Base-by-base conservation (phyloP, 495 filamentous ascomycete species). In the Beverwykella pulmonaria region DNA sequence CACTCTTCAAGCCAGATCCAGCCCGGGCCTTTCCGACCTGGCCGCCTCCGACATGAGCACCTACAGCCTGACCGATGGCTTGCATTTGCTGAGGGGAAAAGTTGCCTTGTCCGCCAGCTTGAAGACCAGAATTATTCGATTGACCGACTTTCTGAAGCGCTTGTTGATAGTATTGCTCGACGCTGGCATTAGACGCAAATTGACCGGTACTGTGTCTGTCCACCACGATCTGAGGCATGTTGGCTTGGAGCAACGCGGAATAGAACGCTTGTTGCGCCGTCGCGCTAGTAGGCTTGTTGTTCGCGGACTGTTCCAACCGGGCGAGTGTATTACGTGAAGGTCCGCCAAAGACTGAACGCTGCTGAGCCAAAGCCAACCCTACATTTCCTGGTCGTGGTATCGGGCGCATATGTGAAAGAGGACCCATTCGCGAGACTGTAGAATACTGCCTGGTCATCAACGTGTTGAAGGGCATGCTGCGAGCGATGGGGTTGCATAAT, bases 241-340 rank as follows among this genome's bases (percentile, higher is more conserved):
- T 91, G 12, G 92, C 92, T 68, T 86, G 88, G 23, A 97, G 80
- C n/a, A 98, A 85, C 34, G 91, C 88, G 71, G 92, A 87, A 76
- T 98, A 98, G 75, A 98, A 97, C 22, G 90, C 87, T 77, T 92
- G 92, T 77, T 98, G 94, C 17, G 91, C 88, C 26, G 86, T 88
- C 15, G 92, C 85, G 76, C 89, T 97, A 67, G 82, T 86, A 2
- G 94, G 90, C 69, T 96, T 93, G 78, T 90, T 90, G 76, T 97
- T 98, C 36, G 94, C 95, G 25, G 89, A 87, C 74, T 91, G 89
- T 78, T 98, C 94, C 68, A 87, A 85, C 66, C 89, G 87, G 22
- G 86, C 87, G 9, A 91, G 78, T 14, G 86, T 74, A 39, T 82
- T 85, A 53, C 83, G 83, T 50, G 81, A 78, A 15, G 81, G 81